These are phyloP conservation scores for Hansenula sp. DNA, from an alignment of 1,139 yeast species.

Conservation along the genomic window DNA sequence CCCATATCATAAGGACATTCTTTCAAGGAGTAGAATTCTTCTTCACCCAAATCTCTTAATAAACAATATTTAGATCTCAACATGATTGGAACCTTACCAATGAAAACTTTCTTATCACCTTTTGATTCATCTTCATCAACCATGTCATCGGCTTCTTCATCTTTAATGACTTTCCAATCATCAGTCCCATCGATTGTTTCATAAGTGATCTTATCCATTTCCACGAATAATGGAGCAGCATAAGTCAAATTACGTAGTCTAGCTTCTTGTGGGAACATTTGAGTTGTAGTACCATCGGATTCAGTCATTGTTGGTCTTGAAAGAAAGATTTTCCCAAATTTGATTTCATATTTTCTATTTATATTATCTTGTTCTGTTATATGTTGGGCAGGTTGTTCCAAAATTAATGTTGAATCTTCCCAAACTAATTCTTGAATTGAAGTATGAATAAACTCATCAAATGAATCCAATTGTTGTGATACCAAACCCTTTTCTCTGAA, in stretches of 20 bases:
- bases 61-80: constrained; percentile 94
- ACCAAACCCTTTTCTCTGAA: constrained; percentile 96
- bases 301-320: constrained; percentile 98
- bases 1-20: constrained; percentile 99
- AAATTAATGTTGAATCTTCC: constrained; percentile 90
- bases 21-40: constrained; percentile 89
- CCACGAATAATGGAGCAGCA: constrained; percentile 93
- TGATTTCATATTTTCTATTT: constrained; percentile 89
- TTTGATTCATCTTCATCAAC: constrained; percentile 38
- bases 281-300: constrained; percentile 99
- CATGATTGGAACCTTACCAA: constrained; percentile 98
- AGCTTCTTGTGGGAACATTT: constrained; percentile 98
- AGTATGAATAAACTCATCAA: constrained; percentile 95
- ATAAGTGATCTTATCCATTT: constrained; percentile 87
- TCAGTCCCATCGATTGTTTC: constrained; percentile 79
- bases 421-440: constrained; percentile 95
- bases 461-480: constrained; percentile 96
- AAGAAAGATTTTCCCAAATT: constrained; percentile 93
- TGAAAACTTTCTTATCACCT: constrained; percentile 77
- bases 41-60: constrained; percentile 87
- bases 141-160: constrained; percentile 36
- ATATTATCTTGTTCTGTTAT: constrained; percentile 86
- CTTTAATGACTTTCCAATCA: constrained; percentile 58
- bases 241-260: constrained; percentile 93
- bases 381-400: constrained; percentile 98